These are phyloP conservation scores for Ambrosia hybrid DNA, from an alignment of 140 eudicot genomes.

Conservation along the genomic window DNA sequence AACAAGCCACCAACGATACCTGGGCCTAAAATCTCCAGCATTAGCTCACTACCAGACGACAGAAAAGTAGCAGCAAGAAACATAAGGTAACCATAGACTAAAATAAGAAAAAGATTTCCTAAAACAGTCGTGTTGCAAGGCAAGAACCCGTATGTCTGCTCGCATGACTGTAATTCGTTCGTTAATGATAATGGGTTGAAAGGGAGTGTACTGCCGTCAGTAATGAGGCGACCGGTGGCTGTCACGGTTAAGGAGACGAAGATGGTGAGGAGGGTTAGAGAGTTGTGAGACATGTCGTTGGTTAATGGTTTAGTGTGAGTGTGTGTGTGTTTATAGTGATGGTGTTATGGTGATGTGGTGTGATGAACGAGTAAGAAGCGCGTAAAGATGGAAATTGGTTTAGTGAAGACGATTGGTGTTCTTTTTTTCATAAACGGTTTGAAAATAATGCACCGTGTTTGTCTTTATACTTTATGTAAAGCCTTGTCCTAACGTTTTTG, in stretches of 20 bases:
- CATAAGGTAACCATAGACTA: slow-evolving; percentile 79
- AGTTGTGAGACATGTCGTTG: slow-evolving; percentile 13
- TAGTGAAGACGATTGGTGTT: slow-evolving; percentile 3
- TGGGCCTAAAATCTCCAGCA: slow-evolving; percentile 81
- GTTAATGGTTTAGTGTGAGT: not conserved
- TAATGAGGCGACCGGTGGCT: slow-evolving; percentile 39
- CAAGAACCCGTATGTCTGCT: slow-evolving; percentile 76
- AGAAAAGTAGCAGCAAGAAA: slow-evolving; percentile 67
- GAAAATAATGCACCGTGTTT: too few species aligned
- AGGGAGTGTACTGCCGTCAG: slow-evolving; percentile 26
- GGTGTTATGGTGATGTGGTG: not conserved
- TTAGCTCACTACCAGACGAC: slow-evolving; percentile 68
- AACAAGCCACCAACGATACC: slow-evolving; percentile 84
- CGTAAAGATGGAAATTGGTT: slow-evolving; percentile 10
- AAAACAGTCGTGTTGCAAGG: slow-evolving; percentile 69
- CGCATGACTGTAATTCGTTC: slow-evolving; percentile 33
- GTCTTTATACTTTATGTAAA: too few species aligned
- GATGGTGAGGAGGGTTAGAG: slow-evolving; percentile 22
- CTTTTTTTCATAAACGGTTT: too few species aligned
- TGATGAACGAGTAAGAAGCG: slow-evolving; percentile 24
- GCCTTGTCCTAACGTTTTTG: too few species aligned
- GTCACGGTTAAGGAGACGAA: slow-evolving; percentile 23
- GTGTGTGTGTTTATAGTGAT: slow-evolving; percentile 13
- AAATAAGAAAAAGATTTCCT: slow-evolving; percentile 56
- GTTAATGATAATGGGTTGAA: slow-evolving; percentile 14